Base-by-base conservation (phyloP, 192 early-diverging fungal genomes). In the Mortierella claussenii region DNA sequence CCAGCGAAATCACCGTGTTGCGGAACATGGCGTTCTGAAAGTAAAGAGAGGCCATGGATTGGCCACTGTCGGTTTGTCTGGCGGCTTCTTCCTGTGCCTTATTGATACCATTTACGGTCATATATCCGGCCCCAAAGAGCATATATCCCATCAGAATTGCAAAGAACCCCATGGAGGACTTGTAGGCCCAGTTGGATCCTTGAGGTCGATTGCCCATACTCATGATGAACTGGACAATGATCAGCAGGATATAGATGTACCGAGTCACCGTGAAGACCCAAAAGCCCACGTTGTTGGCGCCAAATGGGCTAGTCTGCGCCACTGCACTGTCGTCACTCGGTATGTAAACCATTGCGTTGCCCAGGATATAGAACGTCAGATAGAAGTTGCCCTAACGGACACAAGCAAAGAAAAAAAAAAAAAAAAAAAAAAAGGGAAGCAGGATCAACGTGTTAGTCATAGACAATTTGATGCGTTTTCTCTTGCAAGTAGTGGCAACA, bases 1-100 rank as follows among this genome's bases (percentile, higher is more conserved):
- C 85, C 55, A 95, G 61, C 32, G 94, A 93, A 33, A 96, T 83
- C 40, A 95, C 83, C 30, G 95, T 87, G 76, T 94, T 90, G 21
- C 90, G 81, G 83, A 96, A 90, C 17, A 53, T 53, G 4, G 50
- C 26, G 17, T 42, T 15, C 18, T 53, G 5, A 30, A 53, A 53
- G 28, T 53, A 53, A 3, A 53, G 18, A 3, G 28, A 30, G 85
- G 44, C 2, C 67, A 26, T 60, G 43, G 53, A 70, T 32, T 32
- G 26, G 15, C 15, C 27, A 15, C 17, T 31, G 18, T 5, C 2
- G 27, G 28, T 15, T 2, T 31, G 27, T 4, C 27, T 31, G 1
- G 30, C 50, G 5, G 28, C 8, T 6, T 53, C 26, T 18, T 31
- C 27, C n/a, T 53, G 50, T 8, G 28, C 50, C 30, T 32, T 53